phyloP scores from a whole-genome alignment of 441 rosid genomes.

The Adansonia grandidieri region DNA sequence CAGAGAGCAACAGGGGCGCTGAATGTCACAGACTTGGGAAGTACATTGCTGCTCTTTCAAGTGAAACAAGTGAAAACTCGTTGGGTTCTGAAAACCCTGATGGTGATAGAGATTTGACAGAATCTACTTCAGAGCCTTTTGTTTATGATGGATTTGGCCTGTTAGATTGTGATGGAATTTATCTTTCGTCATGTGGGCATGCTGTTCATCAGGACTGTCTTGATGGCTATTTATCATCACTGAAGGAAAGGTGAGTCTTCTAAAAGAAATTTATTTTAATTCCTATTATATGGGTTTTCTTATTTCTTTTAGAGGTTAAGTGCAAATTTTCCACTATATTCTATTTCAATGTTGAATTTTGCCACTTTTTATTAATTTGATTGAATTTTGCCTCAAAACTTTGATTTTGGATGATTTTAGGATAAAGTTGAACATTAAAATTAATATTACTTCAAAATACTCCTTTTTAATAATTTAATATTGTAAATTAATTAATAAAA shows the following conservation, averaged over 20 bases:
- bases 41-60: conserved; percentile 52
- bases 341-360: no score
- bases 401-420: no score
- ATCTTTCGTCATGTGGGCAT: conserved; percentile 96
- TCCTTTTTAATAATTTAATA: no score
- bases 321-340: no score
- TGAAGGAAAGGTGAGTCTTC: conserved; percentile 82
- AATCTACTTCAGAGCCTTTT: conserved; percentile 40
- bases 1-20: conserved; percentile 38
- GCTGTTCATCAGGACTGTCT: conserved; percentile 95
- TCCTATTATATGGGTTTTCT: not conserved
- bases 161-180: conserved; percentile 82
- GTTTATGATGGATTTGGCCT: conserved; percentile 77
- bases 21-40: conserved; percentile 59
- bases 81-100: conserved; percentile 50
- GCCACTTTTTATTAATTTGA: no score
- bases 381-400: no score
- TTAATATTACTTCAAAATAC: no score
- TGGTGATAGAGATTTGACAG: conserved; percentile 36
- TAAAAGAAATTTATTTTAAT: not conserved
- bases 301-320: not conserved
- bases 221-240: conserved; percentile 81
- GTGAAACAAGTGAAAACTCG: conserved; percentile 46
- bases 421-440: no score
- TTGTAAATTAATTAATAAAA: no score